These are phyloP conservation scores for Akanthomyces uredinophilus DNA, from an alignment of 2,329 filamentous ascomycete species.

Conservation along the genomic window DNA sequence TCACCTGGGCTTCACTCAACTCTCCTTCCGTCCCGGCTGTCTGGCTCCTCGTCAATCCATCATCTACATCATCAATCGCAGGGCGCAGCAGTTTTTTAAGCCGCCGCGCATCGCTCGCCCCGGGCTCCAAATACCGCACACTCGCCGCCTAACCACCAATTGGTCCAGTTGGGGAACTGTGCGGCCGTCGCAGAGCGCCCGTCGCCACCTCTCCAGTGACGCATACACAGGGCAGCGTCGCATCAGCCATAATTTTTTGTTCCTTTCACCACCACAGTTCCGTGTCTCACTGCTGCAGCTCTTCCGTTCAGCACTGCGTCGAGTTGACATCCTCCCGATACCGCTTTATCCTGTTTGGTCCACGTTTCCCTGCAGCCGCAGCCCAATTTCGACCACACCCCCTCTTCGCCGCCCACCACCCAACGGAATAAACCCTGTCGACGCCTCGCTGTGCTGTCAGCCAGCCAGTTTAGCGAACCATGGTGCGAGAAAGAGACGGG, in stretches of 20 bases:
- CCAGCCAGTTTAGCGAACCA: constrained; percentile 23
- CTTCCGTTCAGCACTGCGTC: neutral
- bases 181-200: constrained; percentile 1
- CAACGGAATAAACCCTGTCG: constrained; percentile 10
- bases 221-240: neutral
- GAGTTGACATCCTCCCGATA: neutral
- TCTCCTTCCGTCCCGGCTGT: neutral
- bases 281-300: constrained; percentile 6
- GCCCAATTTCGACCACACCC: constrained; percentile 1
- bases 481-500: constrained; percentile 41
- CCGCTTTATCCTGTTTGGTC: constrained; percentile 8
- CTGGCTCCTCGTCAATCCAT: neutral
- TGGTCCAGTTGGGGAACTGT: neutral
- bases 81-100: neutral
- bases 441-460: constrained; percentile 14
- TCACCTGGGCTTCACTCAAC: constrained; percentile 9
- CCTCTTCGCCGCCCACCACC: neutral
- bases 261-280: neutral
- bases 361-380: constrained; percentile 10
- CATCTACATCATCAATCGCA: constrained; percentile 2
- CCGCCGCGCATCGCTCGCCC: neutral
- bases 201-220: neutral
- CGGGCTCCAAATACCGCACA: neutral
- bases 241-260: constrained; percentile 4
- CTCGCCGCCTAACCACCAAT: neutral